Percentiles rank a stretch among this genome's conserved stretches.
These are phyloP conservation scores for Linderina pennispora DNA, from an alignment of 192 early-diverging fungal species.

Conservation along the genomic window DNA sequence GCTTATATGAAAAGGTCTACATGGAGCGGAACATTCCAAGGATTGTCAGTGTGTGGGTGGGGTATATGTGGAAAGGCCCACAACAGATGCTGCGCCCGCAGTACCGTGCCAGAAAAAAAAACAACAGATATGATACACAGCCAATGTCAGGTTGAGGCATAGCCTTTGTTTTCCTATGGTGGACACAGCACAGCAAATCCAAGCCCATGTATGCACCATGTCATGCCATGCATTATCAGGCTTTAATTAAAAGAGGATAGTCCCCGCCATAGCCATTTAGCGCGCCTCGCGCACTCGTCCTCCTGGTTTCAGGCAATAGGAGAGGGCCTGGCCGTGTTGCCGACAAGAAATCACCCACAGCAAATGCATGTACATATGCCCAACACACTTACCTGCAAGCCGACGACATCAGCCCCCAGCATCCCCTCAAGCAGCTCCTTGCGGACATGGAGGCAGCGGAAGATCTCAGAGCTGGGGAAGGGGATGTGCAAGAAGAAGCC, in stretches of 20 bases:
- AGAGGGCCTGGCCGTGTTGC: too few relatives aligned
- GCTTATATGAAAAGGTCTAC: slow-evolving; percentile 88
- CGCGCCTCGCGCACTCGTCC: too few relatives aligned
- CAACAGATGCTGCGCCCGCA: background rate
- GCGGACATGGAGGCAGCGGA: slow-evolving; percentile 82
- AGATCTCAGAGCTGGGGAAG: slow-evolving; percentile 93
- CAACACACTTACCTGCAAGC: slow-evolving; percentile 55
- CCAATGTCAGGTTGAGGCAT: too few relatives aligned
- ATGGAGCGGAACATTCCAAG: background rate
- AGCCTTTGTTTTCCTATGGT: too few relatives aligned
- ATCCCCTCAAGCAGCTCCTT: slow-evolving; percentile 87
- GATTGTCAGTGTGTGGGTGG: background rate
- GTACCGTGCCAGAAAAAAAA: background rate
- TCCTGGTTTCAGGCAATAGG: too few relatives aligned
- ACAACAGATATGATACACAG: too few relatives aligned
- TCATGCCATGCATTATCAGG: slow-evolving; percentile 12
- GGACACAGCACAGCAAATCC: slow-evolving; percentile 2
- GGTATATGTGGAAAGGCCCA: background rate
- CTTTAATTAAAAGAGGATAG: slow-evolving; percentile 23
- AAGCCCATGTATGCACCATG: too few relatives aligned
- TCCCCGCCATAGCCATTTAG: background rate
- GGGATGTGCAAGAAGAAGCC: slow-evolving; percentile 97
- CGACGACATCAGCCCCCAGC: slow-evolving; percentile 82
- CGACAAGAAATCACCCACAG: too few relatives aligned
- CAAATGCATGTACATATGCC: background rate